phyloP scores from a whole-genome alignment of 345 rosid genomes.

The Heritiera littoralis region DNA sequence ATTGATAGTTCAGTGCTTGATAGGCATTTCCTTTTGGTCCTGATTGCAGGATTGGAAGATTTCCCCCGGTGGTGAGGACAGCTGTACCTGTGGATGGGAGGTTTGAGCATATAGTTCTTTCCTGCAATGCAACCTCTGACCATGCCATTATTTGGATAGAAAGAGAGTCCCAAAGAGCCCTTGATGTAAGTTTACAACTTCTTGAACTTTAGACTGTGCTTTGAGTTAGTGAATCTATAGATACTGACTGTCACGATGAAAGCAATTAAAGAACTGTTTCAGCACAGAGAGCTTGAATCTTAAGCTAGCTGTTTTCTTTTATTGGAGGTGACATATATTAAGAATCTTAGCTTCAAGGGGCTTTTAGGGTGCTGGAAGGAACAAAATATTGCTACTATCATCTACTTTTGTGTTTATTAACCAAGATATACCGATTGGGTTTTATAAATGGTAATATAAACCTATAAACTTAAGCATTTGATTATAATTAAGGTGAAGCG shows the following conservation, averaged over 20 bases:
- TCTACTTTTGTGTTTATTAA: not conserved
- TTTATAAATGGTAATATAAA: not conserved
- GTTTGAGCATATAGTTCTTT: conserved; percentile 86
- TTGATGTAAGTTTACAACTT: conserved; percentile 56
- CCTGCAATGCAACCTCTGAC: conserved; percentile 87
- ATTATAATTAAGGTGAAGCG: not conserved
- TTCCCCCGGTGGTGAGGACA: conserved; percentile 91
- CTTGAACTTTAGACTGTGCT: not conserved
- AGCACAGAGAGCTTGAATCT: not conserved
- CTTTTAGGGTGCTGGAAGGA: not conserved
- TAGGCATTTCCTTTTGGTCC: not conserved
- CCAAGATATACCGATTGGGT: not conserved
- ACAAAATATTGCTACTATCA: not conserved
- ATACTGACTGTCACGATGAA: too few relatives aligned
- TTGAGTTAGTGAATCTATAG: not conserved
- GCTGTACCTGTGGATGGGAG: conserved; percentile 99
- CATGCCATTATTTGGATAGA: conserved; percentile 85
- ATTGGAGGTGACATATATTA: not conserved
- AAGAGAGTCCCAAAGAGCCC: conserved; percentile 84
- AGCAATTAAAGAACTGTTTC: not conserved
- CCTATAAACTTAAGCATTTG: not conserved
- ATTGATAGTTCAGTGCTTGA: not conserved
- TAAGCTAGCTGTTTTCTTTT: not conserved
- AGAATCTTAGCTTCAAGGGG: not conserved
- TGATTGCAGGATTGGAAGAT: conserved; percentile 73